These are phyloP conservation scores for Neofusicoccum cordaticola DNA, from an alignment of 2,329 filamentous ascomycete species.

Conservation along the genomic window DNA sequence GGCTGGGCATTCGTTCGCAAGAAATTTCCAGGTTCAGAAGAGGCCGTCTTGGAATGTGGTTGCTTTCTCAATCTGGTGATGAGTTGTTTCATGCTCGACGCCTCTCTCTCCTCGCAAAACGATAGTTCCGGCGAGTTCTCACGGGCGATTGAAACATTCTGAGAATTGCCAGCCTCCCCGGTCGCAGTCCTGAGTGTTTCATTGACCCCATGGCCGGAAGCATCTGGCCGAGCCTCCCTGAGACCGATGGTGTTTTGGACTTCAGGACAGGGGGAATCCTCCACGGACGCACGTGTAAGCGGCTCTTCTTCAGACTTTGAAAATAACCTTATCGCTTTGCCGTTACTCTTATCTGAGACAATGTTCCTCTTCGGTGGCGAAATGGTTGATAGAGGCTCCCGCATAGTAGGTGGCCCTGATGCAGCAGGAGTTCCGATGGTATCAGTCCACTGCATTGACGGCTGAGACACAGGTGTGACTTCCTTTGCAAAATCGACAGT, in stretches of 20 bases:
- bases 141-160: not conserved
- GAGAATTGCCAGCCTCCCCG: not conserved
- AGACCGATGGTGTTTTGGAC: not conserved
- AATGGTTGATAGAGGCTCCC: not conserved
- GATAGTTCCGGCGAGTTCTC: not conserved
- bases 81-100: not conserved
- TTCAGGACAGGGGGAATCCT: not conserved
- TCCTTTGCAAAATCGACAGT: not conserved
- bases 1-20: not conserved
- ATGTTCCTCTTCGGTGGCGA: not conserved
- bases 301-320: not conserved
- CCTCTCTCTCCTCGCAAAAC: constrained; percentile 1
- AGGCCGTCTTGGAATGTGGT: not conserved
- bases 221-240: not conserved
- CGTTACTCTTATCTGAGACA: not conserved
- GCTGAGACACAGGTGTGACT: not conserved
- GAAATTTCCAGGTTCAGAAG: not conserved
- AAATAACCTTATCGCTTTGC: not conserved
- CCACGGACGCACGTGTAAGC: not conserved
- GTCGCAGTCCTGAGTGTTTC: not conserved
- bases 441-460: constrained; percentile 3
- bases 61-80: not conserved
- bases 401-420: not conserved
- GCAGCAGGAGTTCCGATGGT: not conserved
- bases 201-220: too few species aligned